These are phyloP conservation scores for Streptanthus diversifolius DNA, from an alignment of 345 rosid genomes.

Conservation along the genomic window DNA sequence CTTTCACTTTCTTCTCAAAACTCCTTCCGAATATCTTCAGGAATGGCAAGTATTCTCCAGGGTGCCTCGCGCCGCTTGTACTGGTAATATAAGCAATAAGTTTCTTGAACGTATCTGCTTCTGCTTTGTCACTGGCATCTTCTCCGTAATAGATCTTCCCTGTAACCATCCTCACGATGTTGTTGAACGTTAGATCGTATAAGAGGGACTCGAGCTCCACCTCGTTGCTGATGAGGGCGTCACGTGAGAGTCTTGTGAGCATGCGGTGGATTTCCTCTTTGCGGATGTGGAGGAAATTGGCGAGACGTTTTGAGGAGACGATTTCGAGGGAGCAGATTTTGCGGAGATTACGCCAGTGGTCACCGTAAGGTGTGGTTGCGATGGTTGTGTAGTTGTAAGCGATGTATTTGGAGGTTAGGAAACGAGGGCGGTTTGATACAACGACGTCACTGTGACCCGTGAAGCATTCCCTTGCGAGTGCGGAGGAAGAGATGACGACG, in stretches of 20 bases:
- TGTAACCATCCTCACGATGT: constrained; percentile 39
- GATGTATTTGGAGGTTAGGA: constrained; percentile 32
- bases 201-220: constrained; percentile 13
- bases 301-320: constrained; percentile 19
- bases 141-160: constrained; percentile 50
- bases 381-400: constrained; percentile 41
- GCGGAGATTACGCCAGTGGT: constrained; percentile 32
- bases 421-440: constrained; percentile 44
- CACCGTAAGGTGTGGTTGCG: constrained; percentile 13
- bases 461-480: constrained; percentile 44
- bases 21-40: constrained; percentile 27
- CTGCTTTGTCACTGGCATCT: constrained; percentile 30
- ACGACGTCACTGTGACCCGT: constrained; percentile 39
- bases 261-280: constrained; percentile 9
- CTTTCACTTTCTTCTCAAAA: constrained; percentile 30
- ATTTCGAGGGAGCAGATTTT: constrained; percentile 18
- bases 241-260: constrained; percentile 6
- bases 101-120: constrained; percentile 31
- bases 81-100: background rate
- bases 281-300: constrained; percentile 16
- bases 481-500: constrained; percentile 34
- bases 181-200: constrained; percentile 22
- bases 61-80: constrained; percentile 5
- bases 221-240: background rate
- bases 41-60: constrained; percentile 36